Evolutionary conservation across 1,284 basidiomycete genomes (phyloP).

Genomic region (Ustilago hordei): DNA sequence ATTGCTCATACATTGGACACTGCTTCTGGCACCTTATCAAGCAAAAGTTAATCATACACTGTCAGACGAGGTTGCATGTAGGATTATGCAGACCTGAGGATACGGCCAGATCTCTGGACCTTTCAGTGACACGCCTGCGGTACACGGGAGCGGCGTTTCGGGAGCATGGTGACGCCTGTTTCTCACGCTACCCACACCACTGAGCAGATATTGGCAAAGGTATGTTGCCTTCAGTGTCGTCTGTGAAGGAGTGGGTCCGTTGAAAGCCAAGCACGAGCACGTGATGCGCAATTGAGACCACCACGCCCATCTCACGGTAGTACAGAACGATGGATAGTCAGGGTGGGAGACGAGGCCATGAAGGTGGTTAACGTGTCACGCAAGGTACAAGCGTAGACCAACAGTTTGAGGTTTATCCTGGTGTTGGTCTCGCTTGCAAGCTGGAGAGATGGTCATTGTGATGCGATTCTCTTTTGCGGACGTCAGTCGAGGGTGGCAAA

Average conservation of each 20-base stretch:
- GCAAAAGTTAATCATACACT: not conserved
- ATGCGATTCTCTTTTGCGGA: slow-evolving; percentile 1
- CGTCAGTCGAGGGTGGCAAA: not conserved
- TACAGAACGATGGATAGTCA: not conserved
- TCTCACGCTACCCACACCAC: slow-evolving; percentile 23
- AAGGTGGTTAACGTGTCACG: not conserved
- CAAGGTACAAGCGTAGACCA: slow-evolving; percentile 8
- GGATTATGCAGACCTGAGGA: no score
- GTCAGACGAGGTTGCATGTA: no score
- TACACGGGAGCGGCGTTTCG: not conserved
- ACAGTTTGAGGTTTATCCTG: slow-evolving; percentile 3
- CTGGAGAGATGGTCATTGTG: not conserved
- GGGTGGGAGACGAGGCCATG: not conserved
- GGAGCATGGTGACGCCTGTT: slow-evolving; percentile 2
- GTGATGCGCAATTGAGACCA: not conserved
- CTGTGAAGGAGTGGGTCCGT: not conserved
- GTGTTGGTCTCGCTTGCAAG: slow-evolving; percentile 30
- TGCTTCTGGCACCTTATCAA: not conserved
- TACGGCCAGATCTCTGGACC: not conserved
- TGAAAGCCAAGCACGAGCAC: slow-evolving; percentile 2
- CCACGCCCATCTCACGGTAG: not conserved
- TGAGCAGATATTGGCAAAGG: not conserved
- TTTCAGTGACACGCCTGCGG: not conserved
- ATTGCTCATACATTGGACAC: not conserved
- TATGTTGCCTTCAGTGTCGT: not conserved